These are phyloP conservation scores for Psilocybe cubensis DNA, from an alignment of 768 basidiomycete species.

Conservation along the genomic window DNA sequence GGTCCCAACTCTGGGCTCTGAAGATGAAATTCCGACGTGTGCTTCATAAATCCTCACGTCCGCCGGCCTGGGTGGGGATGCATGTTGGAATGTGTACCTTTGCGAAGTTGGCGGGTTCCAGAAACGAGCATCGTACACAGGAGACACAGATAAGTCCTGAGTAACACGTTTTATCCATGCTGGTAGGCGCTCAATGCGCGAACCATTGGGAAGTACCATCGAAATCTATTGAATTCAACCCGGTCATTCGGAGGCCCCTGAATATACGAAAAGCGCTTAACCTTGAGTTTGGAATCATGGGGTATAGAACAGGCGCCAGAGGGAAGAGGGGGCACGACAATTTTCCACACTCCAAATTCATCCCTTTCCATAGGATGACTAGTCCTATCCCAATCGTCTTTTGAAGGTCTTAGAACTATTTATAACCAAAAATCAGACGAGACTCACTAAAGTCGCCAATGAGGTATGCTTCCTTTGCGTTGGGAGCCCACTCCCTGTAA, in stretches of 20 bases:
- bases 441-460: conserved; percentile 97
- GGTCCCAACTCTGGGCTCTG: conserved; percentile 86
- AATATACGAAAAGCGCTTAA: conserved; percentile 29
- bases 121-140: conserved; percentile 95
- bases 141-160: conserved; percentile 88
- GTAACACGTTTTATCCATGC: conserved; percentile 96
- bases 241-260: background rate
- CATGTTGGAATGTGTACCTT: conserved; percentile 82
- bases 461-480: conserved; percentile 77
- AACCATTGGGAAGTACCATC: conserved; percentile 79
- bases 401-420: conserved; percentile 11
- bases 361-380: conserved; percentile 88
- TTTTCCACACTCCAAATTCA: conserved; percentile 89
- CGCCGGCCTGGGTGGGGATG: conserved; percentile 65
- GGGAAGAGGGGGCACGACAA: conserved; percentile 67
- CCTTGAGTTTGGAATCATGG: conserved; percentile 96
- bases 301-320: conserved; percentile 81
- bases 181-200: conserved; percentile 89
- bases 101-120: conserved; percentile 89
- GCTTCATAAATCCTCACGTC: conserved; percentile 92
- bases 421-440: background rate
- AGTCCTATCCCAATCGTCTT: conserved; percentile 87
- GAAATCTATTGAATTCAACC: conserved; percentile 66
- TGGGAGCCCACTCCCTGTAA: conserved; percentile 98
- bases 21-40: conserved; percentile 95